Percentiles rank a stretch among this genome's conserved stretches.
phyloP scores from a whole-genome alignment of 805 yeast species.

The Metschnikowia cerradonensis region DNA sequence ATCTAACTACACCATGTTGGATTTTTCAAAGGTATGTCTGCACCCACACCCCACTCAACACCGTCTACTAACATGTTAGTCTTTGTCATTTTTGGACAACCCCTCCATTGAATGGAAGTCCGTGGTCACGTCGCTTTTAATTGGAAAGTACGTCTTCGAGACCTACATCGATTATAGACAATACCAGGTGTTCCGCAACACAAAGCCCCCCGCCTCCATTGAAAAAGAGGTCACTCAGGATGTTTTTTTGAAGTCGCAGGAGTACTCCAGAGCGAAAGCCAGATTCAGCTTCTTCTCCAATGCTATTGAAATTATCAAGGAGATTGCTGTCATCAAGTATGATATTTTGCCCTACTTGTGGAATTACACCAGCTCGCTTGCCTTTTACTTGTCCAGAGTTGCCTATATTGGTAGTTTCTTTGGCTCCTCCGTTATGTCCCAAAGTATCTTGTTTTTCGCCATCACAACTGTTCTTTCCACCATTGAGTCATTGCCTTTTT shows the following conservation, averaged over 20 bases:
- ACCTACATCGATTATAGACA: constrained; percentile 74
- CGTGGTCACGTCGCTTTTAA: constrained; percentile 67
- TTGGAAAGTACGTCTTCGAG: constrained; percentile 73
- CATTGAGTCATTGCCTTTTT: constrained; percentile 59
- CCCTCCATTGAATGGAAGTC: constrained; percentile 78
- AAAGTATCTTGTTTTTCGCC: constrained; percentile 60
- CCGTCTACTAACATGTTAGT: constrained; percentile 25
- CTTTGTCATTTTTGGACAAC: constrained; percentile 55
- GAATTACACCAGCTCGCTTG: constrained; percentile 53
- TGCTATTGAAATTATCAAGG: constrained; percentile 49
- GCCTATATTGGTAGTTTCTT: constrained; percentile 32
- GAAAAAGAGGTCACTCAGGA: constrained; percentile 64
- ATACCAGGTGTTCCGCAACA: constrained; percentile 55
- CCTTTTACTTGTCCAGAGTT: constrained; percentile 46
- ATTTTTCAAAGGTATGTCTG: constrained; percentile 16
- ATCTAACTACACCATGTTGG: constrained; percentile 9
- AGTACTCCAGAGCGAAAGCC: constrained; percentile 76
- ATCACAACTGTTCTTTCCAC: constrained; percentile 50
- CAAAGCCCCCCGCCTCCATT: constrained; percentile 62
- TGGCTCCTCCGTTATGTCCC: constrained; percentile 59
- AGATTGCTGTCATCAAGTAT: constrained; percentile 52
- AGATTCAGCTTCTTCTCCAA: constrained; percentile 58
- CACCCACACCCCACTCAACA: background rate
- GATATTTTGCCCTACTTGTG: constrained; percentile 47
- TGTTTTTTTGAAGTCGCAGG: constrained; percentile 72